Percentiles rank a stretch among this genome's conserved stretches.
phyloP scores from a whole-genome alignment of 441 rosid species.

The Bruguiera hainesii region DNA sequence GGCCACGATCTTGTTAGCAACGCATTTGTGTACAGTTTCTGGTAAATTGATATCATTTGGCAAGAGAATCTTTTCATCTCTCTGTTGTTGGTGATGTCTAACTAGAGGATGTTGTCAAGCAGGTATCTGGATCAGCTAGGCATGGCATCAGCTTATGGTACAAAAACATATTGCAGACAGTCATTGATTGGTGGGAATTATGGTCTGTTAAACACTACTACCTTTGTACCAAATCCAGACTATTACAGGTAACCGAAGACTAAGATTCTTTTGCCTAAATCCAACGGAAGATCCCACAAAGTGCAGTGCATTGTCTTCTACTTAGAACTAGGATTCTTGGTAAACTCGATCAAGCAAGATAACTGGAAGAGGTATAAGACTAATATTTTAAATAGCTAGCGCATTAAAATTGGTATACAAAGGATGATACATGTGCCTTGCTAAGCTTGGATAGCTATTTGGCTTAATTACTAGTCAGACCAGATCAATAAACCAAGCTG shows the following conservation, averaged over 20 bases:
- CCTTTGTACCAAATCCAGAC: conserved; percentile 87
- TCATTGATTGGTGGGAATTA: conserved; percentile 89
- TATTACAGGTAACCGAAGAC: conserved; percentile 47
- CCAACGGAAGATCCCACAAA: neutral
- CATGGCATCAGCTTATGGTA: conserved; percentile 65
- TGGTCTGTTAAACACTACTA: conserved; percentile 73
- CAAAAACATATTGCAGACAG: conserved; percentile 93
- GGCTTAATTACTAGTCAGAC: neutral
- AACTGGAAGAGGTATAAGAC: neutral
- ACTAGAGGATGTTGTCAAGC: conserved; percentile 16
- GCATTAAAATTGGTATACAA: neutral
- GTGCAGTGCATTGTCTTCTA: neutral
- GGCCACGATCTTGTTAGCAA: conserved; percentile 73
- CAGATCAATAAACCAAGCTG: neutral
- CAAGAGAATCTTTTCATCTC: neutral
- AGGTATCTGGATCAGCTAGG: conserved; percentile 99
- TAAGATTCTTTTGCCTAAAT: neutral
- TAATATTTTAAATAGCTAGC: neutral
- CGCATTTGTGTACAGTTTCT: conserved; percentile 91
- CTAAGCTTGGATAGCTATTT: neutral
- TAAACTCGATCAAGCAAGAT: neutral
- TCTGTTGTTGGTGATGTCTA: neutral
- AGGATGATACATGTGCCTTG: neutral
- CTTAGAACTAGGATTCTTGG: neutral
- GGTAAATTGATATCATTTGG: conserved; percentile 39